Conservation (phyloP, 768 basidiomycete genomes). For the Neoboletus brunneissimus region DNA sequence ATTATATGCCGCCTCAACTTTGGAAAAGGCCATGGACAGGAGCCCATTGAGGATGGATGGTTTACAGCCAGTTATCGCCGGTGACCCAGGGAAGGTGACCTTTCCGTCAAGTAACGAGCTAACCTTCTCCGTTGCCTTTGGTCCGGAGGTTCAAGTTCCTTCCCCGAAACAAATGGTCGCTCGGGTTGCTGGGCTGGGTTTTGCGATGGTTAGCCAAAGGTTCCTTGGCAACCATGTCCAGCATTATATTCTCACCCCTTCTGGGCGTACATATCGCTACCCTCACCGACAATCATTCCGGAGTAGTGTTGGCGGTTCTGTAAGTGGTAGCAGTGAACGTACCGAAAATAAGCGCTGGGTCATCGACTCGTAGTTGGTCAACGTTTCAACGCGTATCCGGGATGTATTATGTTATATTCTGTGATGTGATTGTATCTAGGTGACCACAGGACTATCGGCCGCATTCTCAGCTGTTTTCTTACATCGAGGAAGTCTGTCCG, state of each 20-base stretch:
- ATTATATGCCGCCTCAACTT: constrained; percentile 72
- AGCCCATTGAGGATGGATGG: constrained; percentile 46
- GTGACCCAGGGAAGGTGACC: constrained; percentile 35
- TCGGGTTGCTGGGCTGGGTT: too few relatives aligned
- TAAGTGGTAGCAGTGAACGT: constrained; percentile 5
- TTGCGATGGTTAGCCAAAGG: background rate
- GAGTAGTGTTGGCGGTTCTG: constrained; percentile 3
- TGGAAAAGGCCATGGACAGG: constrained; percentile 63
- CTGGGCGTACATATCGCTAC: constrained; percentile 29
- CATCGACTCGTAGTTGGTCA: constrained; percentile 24
- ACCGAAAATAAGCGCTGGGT: constrained; percentile 25
- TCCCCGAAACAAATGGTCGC: too few relatives aligned
- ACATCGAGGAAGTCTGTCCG: background rate
- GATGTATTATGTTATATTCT: background rate
- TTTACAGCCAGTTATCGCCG: constrained; percentile 32
- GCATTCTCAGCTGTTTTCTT: background rate
- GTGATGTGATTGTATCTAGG: background rate
- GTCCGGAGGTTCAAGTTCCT: too few relatives aligned
- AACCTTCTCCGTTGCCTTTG: too few relatives aligned
- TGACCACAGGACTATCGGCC: background rate
- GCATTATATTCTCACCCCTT: constrained; percentile 35
- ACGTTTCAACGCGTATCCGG: background rate
- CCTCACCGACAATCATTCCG: constrained; percentile 4
- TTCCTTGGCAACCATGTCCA: constrained; percentile 29
- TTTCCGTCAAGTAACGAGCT: too few relatives aligned